Conservation (phyloP, 257 asterid species). For the Solanum phureja region DNA sequence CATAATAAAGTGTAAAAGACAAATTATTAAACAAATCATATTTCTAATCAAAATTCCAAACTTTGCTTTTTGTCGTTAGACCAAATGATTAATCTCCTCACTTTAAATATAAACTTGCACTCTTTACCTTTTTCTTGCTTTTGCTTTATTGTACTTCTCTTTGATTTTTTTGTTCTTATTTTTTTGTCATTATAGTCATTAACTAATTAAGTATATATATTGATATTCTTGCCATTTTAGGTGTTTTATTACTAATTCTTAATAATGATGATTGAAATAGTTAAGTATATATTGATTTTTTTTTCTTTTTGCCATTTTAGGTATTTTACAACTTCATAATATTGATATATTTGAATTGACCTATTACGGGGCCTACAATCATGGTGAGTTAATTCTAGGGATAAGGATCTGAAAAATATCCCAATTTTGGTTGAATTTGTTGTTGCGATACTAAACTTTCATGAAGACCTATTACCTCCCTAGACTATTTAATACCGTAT, state of each 20-base stretch:
- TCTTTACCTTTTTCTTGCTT: background rate
- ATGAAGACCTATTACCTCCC: no score
- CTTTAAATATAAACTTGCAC: background rate
- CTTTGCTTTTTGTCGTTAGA: constrained; percentile 10
- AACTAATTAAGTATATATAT: no score
- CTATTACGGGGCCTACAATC: background rate
- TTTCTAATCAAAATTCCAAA: background rate
- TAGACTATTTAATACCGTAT: no score
- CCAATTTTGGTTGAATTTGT: no score
- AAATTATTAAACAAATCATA: constrained; percentile 15
- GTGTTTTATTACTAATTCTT: background rate
- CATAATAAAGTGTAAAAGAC: constrained; percentile 1
- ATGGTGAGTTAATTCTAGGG: background rate
- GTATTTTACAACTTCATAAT: background rate
- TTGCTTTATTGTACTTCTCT: background rate
- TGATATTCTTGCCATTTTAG: background rate
- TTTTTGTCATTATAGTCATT: background rate
- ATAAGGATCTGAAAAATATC: no score
- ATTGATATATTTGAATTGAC: background rate
- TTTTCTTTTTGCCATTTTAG: background rate
- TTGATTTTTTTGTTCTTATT: background rate
- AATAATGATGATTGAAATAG: background rate
- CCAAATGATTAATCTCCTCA: constrained; percentile 14
- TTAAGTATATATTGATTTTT: background rate
- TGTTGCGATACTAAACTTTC: no score